phyloP scores from a whole-genome alignment of 176 grass and related monocot species.

The Oryza glumipatula region DNA sequence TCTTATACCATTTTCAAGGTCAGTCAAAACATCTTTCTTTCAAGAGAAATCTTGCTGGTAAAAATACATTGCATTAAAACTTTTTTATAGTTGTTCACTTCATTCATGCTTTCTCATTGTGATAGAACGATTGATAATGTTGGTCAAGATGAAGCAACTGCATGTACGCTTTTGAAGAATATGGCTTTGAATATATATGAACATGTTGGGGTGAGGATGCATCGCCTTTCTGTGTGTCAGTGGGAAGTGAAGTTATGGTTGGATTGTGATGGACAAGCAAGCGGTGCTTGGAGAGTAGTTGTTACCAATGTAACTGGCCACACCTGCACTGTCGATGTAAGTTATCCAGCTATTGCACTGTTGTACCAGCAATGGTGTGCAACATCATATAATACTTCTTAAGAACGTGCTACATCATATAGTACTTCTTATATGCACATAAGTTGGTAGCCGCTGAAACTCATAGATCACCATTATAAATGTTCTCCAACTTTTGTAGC shows the following conservation, averaged over 20 bases:
- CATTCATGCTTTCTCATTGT: constrained; percentile 39
- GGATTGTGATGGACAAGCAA: constrained; percentile 70
- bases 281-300: constrained; percentile 92
- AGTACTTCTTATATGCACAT: constrained; percentile 21
- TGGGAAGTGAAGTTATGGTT: constrained; percentile 98
- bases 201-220: constrained; percentile 91
- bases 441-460: not conserved
- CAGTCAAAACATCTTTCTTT: constrained; percentile 42
- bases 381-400: not conserved
- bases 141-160: constrained; percentile 65
- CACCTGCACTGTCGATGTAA: constrained; percentile 97
- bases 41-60: constrained; percentile 22
- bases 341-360: constrained; percentile 40
- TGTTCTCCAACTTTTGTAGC: constrained; percentile 21
- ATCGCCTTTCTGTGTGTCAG: constrained; percentile 92
- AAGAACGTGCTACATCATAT: not conserved
- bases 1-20: constrained; percentile 92
- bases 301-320: constrained; percentile 97
- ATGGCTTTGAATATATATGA: constrained; percentile 95
- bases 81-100: constrained; percentile 21
- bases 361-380: constrained; percentile 23
- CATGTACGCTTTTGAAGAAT: constrained; percentile 72
- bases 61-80: constrained; percentile 34
- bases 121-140: constrained; percentile 63
- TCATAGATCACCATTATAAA: constrained; percentile 1